These are phyloP conservation scores for Deinandra increscens DNA, from an alignment of 129 eudicot genomes.

Conservation along the genomic window DNA sequence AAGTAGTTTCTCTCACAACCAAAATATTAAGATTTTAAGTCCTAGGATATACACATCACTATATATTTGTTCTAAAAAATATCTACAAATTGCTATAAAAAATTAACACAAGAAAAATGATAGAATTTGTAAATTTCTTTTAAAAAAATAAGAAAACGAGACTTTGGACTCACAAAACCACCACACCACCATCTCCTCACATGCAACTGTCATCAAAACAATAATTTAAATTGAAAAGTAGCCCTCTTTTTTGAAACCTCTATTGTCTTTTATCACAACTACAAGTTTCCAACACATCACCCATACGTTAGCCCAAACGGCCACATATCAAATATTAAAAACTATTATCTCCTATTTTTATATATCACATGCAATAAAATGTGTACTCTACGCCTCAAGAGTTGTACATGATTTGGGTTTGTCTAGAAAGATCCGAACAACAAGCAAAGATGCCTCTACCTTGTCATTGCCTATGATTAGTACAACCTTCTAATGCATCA, in stretches of 20 bases:
- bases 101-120: not conserved
- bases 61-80: too few species aligned
- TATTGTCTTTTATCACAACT: slow-evolving; percentile 20
- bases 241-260: slow-evolving; percentile 38
- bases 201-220: slow-evolving; percentile 33
- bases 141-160: slow-evolving; percentile 6
- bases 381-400: slow-evolving; percentile 9
- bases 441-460: slow-evolving; percentile 17
- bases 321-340: too few species aligned
- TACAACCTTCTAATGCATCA: slow-evolving; percentile 21
- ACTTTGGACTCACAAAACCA: slow-evolving; percentile 23
- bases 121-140: too few species aligned
- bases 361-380: not conserved
- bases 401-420: slow-evolving; percentile 19
- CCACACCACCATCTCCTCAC: slow-evolving; percentile 34
- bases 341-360: not conserved
- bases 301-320: too few species aligned
- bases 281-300: slow-evolving; percentile 31
- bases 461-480: slow-evolving; percentile 23
- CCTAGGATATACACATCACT: too few species aligned
- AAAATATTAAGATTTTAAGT: too few species aligned
- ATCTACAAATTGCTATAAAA: too few species aligned
- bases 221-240: slow-evolving; percentile 30
- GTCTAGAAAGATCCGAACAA: slow-evolving; percentile 8
- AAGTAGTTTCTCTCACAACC: too few species aligned